Percentiles rank a stretch among this genome's conserved stretches.
Conservation (phyloP, 164 flowering plant species). For the Dillenia turbinata region DNA sequence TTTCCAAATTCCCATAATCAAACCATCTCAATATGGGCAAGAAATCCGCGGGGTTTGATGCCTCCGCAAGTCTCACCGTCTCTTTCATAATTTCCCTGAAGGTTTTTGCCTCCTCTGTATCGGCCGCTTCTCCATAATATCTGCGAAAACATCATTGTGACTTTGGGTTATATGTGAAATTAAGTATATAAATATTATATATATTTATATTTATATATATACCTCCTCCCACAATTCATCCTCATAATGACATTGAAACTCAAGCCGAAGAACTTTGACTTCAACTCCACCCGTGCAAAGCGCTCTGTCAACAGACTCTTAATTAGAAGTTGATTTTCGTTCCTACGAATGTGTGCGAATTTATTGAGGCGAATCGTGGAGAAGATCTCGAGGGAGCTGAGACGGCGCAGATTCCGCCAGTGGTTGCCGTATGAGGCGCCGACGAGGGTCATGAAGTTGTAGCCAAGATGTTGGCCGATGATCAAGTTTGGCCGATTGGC, state of each 20-base stretch:
- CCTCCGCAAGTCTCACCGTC: conserved; percentile 5
- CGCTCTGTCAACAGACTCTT: background rate
- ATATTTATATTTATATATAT: background rate
- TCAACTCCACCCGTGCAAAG: conserved; percentile 20
- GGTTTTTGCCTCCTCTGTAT: conserved; percentile 1
- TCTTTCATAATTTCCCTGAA: conserved; percentile 12
- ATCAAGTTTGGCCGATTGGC: conserved; percentile 14
- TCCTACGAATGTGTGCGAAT: conserved; percentile 8
- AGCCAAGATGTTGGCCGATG: conserved; percentile 11
- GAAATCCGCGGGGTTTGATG: conserved; percentile 18
- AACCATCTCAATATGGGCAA: conserved; percentile 18
- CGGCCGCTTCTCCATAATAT: conserved; percentile 8
- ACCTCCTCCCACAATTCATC: conserved; percentile 43
- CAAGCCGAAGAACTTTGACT: conserved; percentile 18
- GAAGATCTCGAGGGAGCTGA: conserved; percentile 10
- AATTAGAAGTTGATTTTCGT: conserved; percentile 20
- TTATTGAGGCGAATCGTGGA: conserved; percentile 13
- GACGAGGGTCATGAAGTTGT: conserved; percentile 11
- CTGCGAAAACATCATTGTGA: conserved; percentile 7
- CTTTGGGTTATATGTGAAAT: background rate
- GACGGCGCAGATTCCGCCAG: conserved; percentile 25
- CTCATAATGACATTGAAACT: conserved; percentile 31
- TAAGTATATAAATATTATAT: too few relatives aligned
- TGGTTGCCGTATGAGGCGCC: conserved; percentile 16
- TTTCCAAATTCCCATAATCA: conserved; percentile 8